These are phyloP conservation scores for Trichoderma pleuroti DNA, from an alignment of 2,329 filamentous ascomycete genomes.

Conservation along the genomic window DNA sequence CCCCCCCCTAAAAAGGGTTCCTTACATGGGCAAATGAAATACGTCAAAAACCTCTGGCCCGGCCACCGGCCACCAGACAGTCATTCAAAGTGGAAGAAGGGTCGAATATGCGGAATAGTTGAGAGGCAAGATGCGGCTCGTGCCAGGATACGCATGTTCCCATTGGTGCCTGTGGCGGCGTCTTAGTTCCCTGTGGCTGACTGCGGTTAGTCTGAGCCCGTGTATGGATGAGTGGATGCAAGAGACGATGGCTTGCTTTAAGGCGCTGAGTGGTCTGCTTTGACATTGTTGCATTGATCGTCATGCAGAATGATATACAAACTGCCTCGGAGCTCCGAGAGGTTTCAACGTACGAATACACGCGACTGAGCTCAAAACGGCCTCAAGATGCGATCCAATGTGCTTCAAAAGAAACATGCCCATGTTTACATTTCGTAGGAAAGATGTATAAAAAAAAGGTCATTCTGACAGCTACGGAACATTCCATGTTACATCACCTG, in stretches of 20 bases:
- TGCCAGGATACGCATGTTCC: background rate
- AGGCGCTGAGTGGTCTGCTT: background rate
- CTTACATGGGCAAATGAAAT: background rate
- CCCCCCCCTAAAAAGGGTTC: background rate
- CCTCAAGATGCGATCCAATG: background rate
- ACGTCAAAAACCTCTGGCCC: background rate
- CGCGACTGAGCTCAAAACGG: background rate
- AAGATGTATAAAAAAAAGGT: background rate
- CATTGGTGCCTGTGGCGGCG: background rate
- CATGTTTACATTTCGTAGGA: background rate
- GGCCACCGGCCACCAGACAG: background rate
- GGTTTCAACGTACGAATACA: background rate
- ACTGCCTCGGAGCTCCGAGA: background rate
- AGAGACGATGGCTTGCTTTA: background rate
- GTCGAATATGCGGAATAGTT: background rate
- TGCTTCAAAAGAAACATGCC: background rate
- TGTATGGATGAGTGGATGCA: background rate
- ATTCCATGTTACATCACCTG: constrained; percentile 10
- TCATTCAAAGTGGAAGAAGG: background rate
- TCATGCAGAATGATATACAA: background rate
- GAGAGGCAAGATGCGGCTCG: background rate
- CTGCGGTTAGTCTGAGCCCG: background rate
- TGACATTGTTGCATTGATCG: background rate
- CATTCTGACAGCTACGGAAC: constrained; percentile 18
- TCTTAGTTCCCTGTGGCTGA: background rate